phyloP scores from a whole-genome alignment of 1,139 yeast genomes.

The Pichia sp. region DNA sequence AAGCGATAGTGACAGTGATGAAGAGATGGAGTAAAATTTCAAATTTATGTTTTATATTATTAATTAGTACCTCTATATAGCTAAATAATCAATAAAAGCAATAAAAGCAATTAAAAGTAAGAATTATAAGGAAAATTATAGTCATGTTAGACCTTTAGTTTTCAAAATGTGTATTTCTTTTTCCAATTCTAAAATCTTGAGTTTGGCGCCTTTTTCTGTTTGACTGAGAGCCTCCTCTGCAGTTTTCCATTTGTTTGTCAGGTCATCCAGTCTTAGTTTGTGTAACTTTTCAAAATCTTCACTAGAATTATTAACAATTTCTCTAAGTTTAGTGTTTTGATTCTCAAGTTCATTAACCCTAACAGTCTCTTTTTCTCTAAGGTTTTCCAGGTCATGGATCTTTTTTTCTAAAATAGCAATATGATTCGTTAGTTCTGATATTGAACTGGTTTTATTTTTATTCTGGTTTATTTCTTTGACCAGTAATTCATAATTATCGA shows the following conservation, averaged over 20 bases:
- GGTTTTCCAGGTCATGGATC: conserved; percentile 17
- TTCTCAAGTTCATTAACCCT: conserved; percentile 12
- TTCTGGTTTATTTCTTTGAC: neutral
- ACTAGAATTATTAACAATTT: conserved; percentile 5
- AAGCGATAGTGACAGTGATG: conserved; percentile 43
- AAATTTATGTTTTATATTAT: too few species aligned
- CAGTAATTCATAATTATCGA: conserved; percentile 8
- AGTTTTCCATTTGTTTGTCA: conserved; percentile 59
- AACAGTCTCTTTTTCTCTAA: conserved; percentile 19
- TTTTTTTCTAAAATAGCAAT: conserved; percentile 3
- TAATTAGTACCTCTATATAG: too few species aligned
- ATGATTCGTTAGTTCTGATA: conserved; percentile 5
- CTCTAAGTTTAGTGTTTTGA: conserved; percentile 12
- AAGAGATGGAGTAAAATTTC: conserved; percentile 33
- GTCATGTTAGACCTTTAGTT: neutral
- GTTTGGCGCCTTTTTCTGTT: conserved; percentile 53
- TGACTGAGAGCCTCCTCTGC: conserved; percentile 61
- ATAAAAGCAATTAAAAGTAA: too few species aligned
- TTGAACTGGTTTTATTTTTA: neutral
- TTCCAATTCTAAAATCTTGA: conserved; percentile 49
- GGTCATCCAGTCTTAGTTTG: conserved; percentile 49
- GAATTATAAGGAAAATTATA: neutral
- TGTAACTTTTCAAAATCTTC: conserved; percentile 21
- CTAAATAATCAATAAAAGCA: too few species aligned
- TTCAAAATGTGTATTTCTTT: conserved; percentile 38